Evolutionary conservation across 2,329 filamentous ascomycete species (phyloP).

Genomic region (Rhytidhysteron rufulum): DNA sequence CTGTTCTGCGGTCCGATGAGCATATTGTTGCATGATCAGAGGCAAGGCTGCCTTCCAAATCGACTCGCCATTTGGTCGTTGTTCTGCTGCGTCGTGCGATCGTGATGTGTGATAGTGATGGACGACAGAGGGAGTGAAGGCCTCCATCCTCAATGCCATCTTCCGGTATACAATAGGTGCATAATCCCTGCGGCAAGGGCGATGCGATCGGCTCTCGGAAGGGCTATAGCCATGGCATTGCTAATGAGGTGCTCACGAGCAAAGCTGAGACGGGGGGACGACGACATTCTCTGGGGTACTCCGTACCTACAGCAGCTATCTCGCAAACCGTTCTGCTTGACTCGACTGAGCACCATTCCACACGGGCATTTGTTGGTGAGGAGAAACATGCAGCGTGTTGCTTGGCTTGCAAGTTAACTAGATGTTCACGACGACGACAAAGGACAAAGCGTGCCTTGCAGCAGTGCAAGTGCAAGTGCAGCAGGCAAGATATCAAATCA

Average conservation of each 20-base stretch:
- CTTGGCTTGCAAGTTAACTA: no score
- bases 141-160: not conserved
- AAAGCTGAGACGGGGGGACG: constrained; percentile 1
- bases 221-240: not conserved
- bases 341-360: not conserved
- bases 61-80: not conserved
- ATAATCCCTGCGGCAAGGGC: not conserved
- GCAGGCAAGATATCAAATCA: no score
- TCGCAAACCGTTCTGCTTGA: not conserved
- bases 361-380: not conserved
- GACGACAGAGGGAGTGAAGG: not conserved
- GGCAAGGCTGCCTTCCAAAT: not conserved
- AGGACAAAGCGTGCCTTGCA: constrained; percentile 1
- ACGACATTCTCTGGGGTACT: no score
- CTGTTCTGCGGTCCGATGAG: not conserved
- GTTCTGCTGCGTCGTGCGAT: not conserved
- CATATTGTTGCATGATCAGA: not conserved
- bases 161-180: not conserved
- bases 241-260: no score
- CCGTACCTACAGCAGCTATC: no score
- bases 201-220: not conserved
- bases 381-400: not conserved
- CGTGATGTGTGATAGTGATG: not conserved
- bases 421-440: no score
- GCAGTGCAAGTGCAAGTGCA: no score